Percentiles rank a stretch among this genome's conserved stretches.
phyloP scores from a whole-genome alignment of 2,329 filamentous ascomycete genomes.

The Trichoderma brevicompactum region DNA sequence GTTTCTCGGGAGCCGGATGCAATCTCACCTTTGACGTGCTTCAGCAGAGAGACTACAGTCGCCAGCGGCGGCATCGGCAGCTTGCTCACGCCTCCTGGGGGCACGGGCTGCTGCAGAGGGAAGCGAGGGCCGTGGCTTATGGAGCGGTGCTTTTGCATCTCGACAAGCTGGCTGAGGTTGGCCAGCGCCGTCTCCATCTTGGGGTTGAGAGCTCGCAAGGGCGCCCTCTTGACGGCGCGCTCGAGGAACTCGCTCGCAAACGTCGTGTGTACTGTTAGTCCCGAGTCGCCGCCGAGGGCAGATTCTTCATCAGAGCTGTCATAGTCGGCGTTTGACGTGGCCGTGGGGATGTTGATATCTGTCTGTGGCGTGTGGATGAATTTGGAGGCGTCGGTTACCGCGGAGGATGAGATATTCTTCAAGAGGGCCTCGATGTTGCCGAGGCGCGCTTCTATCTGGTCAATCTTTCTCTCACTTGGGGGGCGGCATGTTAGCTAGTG shows the following conservation, averaged over 20 bases:
- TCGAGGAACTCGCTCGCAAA: constrained; percentile 61
- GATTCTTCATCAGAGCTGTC: constrained; percentile 49
- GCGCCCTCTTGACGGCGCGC: constrained; percentile 54
- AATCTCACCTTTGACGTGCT: constrained; percentile 51
- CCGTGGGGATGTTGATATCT: constrained; percentile 35
- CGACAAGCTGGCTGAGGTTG: constrained; percentile 57
- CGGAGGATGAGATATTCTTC: constrained; percentile 42
- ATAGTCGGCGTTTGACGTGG: constrained; percentile 41
- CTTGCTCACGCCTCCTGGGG: constrained; percentile 53
- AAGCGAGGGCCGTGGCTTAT: constrained; percentile 51
- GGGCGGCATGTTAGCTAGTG: not conserved
- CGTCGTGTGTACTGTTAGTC: constrained; percentile 55
- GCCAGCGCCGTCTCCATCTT: constrained; percentile 58
- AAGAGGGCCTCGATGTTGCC: constrained; percentile 52
- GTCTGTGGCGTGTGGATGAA: constrained; percentile 37
- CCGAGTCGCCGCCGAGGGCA: constrained; percentile 53
- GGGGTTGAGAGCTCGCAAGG: constrained; percentile 51
- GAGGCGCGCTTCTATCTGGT: constrained; percentile 52
- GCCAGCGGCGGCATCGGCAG: constrained; percentile 60
- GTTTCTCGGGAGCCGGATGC: not conserved
- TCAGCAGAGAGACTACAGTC: constrained; percentile 54
- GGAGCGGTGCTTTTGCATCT: constrained; percentile 52
- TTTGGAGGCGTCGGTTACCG: constrained; percentile 33
- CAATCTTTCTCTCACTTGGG: constrained; percentile 57
- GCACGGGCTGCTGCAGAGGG: constrained; percentile 50